phyloP scores from a whole-genome alignment of 2,329 filamentous ascomycete species.

The Epichloe gansuensis region DNA sequence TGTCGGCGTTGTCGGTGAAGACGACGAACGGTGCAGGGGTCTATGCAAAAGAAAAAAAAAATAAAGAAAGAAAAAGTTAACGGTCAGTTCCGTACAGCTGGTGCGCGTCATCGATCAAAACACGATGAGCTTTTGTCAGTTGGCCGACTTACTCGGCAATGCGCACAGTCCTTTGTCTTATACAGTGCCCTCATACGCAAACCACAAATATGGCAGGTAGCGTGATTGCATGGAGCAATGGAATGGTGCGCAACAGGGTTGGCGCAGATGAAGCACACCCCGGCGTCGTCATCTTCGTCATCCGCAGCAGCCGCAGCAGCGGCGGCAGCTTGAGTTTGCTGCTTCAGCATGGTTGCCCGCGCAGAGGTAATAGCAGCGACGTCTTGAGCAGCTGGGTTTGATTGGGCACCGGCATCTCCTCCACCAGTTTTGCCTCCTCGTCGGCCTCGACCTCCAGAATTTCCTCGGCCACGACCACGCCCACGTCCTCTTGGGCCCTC shows the following conservation, averaged over 20 bases:
- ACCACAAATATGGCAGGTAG: conserved; percentile 92
- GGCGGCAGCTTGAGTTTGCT: conserved; percentile 9
- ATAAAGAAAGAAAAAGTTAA: not conserved
- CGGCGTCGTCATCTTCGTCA: conserved; percentile 41
- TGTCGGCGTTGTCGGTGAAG: conserved; percentile 75
- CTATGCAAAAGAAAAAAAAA: conserved; percentile 16
- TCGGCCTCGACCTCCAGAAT: conserved; percentile 7
- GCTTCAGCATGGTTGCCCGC: conserved; percentile 15
- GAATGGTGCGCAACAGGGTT: conserved; percentile 79
- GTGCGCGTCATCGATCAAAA: not conserved
- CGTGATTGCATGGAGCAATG: conserved; percentile 87
- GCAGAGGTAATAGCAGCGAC: conserved; percentile 18
- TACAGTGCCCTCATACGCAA: conserved; percentile 85
- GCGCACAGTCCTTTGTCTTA: conserved; percentile 92
- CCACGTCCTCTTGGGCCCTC: conserved; percentile 26
- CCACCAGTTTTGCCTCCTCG: conserved; percentile 17
- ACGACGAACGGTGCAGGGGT: conserved; percentile 70
- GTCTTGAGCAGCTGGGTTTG: conserved; percentile 19
- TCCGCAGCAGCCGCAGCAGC: conserved; percentile 15
- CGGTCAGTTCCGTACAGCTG: not conserved
- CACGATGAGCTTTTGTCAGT: not conserved
- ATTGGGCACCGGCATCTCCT: conserved; percentile 2
- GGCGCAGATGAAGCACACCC: conserved; percentile 96
- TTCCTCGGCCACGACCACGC: conserved; percentile 19
- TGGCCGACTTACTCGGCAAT: conserved; percentile 60